Percentiles rank a stretch among this genome's conserved stretches.
These are phyloP conservation scores for Metschnikowia cubensis DNA, from an alignment of 805 yeast genomes.

Conservation along the genomic window DNA sequence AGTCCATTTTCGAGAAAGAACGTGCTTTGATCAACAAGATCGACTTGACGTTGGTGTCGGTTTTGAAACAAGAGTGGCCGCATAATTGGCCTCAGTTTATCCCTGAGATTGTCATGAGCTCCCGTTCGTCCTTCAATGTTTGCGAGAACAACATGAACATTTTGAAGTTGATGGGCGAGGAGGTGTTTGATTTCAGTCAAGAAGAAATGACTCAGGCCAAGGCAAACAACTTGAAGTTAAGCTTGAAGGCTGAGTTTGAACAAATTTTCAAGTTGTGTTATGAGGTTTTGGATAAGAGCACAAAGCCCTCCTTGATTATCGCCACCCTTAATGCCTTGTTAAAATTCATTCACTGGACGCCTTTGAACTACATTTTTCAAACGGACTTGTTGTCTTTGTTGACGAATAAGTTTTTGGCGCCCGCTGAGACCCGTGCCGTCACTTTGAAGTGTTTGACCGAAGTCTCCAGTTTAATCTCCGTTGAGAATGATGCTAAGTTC, in stretches of 20 bases:
- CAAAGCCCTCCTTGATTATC: conserved; percentile 75
- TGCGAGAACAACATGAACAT: conserved; percentile 98
- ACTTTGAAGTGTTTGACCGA: conserved; percentile 93
- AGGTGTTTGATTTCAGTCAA: conserved; percentile 91
- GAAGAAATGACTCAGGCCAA: conserved; percentile 97
- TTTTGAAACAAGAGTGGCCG: conserved; percentile 98
- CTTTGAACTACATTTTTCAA: conserved; percentile 83
- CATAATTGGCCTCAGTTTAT: conserved; percentile 96
- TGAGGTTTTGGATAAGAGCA: conserved; percentile 86
- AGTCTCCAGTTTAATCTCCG: conserved; percentile 64
- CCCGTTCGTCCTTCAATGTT: conserved; percentile 82
- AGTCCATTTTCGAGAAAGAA: conserved; percentile 61
- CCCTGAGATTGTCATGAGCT: conserved; percentile 84
- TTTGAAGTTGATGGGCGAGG: conserved; percentile 84
- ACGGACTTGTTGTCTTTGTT: conserved; percentile 73
- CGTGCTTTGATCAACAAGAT: conserved; percentile 87
- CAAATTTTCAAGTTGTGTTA: conserved; percentile 91
- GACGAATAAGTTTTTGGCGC: conserved; percentile 70
- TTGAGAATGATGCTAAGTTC: conserved; percentile 52
- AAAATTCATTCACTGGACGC: conserved; percentile 93
- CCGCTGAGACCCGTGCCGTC: conserved; percentile 75
- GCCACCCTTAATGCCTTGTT: conserved; percentile 81
- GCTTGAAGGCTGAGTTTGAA: conserved; percentile 86
- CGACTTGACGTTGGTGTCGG: conserved; percentile 88
- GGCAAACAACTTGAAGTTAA: conserved; percentile 72